phyloP scores from a whole-genome alignment of 2,329 filamentous ascomycete genomes.

The Cryoendolithus antarcticus region DNA sequence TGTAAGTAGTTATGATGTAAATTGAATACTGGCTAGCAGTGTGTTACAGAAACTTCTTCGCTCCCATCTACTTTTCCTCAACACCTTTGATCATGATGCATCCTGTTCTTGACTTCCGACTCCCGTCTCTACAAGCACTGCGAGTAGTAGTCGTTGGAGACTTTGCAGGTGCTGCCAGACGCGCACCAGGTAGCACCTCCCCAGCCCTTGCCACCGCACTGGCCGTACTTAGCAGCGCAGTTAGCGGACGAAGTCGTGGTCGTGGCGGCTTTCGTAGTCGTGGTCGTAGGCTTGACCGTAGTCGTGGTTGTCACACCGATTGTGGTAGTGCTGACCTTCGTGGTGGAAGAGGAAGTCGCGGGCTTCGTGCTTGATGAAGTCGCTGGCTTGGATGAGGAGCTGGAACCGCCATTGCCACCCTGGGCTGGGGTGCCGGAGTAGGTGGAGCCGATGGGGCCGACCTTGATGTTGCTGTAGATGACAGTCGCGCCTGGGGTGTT shows the following conservation, averaged over 20 bases:
- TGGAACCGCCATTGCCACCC: background rate
- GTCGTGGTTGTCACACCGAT: slow-evolving; percentile 2
- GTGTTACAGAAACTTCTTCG: too few relatives aligned
- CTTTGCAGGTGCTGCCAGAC: slow-evolving; percentile 18
- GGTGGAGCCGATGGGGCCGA: slow-evolving; percentile 49
- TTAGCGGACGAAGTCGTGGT: slow-evolving; percentile 1
- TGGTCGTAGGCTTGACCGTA: slow-evolving; percentile 1
- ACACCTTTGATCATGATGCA: background rate
- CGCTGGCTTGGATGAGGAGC: background rate
- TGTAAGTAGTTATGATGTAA: too few relatives aligned
- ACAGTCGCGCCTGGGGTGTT: slow-evolving; percentile 39
- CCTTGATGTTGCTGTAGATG: slow-evolving; percentile 45
- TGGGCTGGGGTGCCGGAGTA: slow-evolving; percentile 13
- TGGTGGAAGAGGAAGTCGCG: slow-evolving; percentile 1
- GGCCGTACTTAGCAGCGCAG: slow-evolving; percentile 3
- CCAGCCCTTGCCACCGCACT: slow-evolving; percentile 13
- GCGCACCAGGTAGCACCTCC: slow-evolving; percentile 19
- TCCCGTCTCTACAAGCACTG: slow-evolving; percentile 16
- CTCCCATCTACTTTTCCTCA: too few relatives aligned
- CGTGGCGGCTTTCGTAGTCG: background rate
- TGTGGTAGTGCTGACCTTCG: background rate
- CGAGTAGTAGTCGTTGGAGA: slow-evolving; percentile 19
- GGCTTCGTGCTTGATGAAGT: background rate
- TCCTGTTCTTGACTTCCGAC: background rate
- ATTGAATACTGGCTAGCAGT: too few relatives aligned